Conservation (phyloP, 257 asterid genomes). For the Nicotiana tomentosiformis region DNA sequence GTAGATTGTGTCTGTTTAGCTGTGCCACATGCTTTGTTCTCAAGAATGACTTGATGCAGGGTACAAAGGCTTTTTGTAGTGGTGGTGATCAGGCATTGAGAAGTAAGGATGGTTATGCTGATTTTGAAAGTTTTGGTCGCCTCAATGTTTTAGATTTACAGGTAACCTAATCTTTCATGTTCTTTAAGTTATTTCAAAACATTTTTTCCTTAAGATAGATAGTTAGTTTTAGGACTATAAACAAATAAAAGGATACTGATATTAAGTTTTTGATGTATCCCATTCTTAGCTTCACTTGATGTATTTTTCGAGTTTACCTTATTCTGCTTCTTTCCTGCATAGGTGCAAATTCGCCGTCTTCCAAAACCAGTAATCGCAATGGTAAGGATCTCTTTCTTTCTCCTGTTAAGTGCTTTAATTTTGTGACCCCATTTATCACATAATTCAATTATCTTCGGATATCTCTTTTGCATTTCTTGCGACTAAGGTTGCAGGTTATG, state of each 20-base stretch:
- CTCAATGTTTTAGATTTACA: slow-evolving; percentile 90
- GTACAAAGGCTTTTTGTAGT: slow-evolving; percentile 79
- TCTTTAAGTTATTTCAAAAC: neutral
- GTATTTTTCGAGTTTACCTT: neutral
- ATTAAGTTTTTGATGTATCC: neutral
- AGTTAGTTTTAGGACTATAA: neutral
- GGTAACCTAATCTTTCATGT: slow-evolving; percentile 25
- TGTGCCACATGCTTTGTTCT: neutral
- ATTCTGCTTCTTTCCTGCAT: slow-evolving; percentile 4
- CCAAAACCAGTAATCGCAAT: slow-evolving; percentile 97
- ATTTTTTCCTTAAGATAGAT: neutral
- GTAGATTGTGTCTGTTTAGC: neutral
- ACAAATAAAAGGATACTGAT: neutral
- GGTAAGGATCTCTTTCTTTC: slow-evolving; percentile 32
- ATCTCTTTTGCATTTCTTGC: slow-evolving; percentile 6
- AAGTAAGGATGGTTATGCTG: slow-evolving; percentile 78
- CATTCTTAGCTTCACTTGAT: neutral
- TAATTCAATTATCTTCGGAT: neutral
- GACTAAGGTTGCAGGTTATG: slow-evolving; percentile 92
- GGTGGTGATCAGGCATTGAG: slow-evolving; percentile 95
- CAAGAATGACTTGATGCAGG: slow-evolving; percentile 36
- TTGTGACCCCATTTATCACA: neutral
- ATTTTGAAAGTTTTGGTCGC: slow-evolving; percentile 78
- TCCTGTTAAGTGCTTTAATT: neutral
- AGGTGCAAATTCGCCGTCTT: slow-evolving; percentile 95